These are phyloP conservation scores for Odonthalia washingtoniensis DNA, from an alignment of 31 red algal species.

Conservation along the genomic window DNA sequence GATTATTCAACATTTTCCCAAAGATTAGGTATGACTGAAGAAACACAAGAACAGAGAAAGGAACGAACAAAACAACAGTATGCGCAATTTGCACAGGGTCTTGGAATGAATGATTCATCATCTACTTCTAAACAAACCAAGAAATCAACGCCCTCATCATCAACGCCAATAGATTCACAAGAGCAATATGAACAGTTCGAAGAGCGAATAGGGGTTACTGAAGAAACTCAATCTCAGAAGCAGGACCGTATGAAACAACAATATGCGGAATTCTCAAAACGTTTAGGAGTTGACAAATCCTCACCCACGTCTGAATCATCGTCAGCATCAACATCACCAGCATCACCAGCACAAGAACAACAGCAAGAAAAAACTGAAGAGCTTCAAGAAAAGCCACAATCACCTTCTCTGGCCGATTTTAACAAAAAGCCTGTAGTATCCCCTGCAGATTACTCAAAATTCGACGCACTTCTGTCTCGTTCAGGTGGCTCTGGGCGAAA, in stretches of 20 bases:
- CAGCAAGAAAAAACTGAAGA: too few species aligned
- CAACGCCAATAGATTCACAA: too few species aligned
- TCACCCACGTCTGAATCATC: not conserved
- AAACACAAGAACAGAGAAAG: too few species aligned
- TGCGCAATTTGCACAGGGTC: too few species aligned
- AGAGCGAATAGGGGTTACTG: slow-evolving; percentile 8
- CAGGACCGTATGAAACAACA: not conserved
- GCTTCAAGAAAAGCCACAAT: not conserved
- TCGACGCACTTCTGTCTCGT: slow-evolving; percentile 47
- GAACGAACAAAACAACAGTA: too few species aligned
- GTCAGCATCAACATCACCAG: not conserved
- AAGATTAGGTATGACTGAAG: not conserved
- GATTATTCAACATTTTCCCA: not conserved
- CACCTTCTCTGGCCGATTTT: too few species aligned
- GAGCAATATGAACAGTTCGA: slow-evolving; percentile 21
- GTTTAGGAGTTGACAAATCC: not conserved
- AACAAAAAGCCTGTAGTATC: too few species aligned
- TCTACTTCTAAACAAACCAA: too few species aligned
- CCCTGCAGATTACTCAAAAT: slow-evolving; percentile 60
- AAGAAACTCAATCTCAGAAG: not conserved
- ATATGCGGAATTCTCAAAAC: not conserved
- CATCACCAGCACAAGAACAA: too few species aligned
- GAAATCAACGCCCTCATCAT: too few species aligned
- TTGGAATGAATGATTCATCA: too few species aligned
- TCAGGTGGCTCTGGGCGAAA: slow-evolving; percentile 63